These are phyloP conservation scores for Citrus australasica DNA, from an alignment of 345 rosid species.

Conservation along the genomic window DNA sequence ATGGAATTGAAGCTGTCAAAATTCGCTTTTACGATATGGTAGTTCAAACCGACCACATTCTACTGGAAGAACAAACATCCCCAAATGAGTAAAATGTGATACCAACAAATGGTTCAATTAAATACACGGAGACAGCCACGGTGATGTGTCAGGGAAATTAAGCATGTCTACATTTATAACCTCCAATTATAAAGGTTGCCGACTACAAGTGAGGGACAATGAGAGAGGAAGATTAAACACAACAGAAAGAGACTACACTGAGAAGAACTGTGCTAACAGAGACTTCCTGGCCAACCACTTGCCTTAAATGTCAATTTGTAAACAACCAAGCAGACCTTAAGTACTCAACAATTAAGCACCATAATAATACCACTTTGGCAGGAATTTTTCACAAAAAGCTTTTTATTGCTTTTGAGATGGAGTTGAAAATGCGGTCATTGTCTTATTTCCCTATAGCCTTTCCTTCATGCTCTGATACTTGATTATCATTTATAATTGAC, in stretches of 20 bases:
- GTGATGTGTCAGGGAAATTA: not conserved
- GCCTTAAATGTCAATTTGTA: not conserved
- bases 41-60: not conserved
- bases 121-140: not conserved
- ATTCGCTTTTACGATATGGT: not conserved
- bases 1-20: not conserved
- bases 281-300: constrained; percentile 11
- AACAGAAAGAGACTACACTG: constrained; percentile 3
- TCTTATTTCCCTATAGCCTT: not conserved
- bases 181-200: not conserved
- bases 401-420: not conserved
- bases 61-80: not conserved
- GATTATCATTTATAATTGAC: not conserved
- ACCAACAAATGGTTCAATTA: constrained; percentile 4
- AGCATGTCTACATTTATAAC: not conserved
- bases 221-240: constrained; percentile 3
- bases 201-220: not conserved
- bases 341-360: not conserved
- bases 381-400: not conserved
- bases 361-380: not conserved
- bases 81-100: not conserved
- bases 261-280: constrained; percentile 9
- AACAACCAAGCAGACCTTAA: not conserved
- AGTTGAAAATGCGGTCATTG: not conserved
- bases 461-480: not conserved